Evolutionary conservation across 2,329 filamentous ascomycete species (phyloP).

Genomic region (Scopulariopsis brevicaulis): DNA sequence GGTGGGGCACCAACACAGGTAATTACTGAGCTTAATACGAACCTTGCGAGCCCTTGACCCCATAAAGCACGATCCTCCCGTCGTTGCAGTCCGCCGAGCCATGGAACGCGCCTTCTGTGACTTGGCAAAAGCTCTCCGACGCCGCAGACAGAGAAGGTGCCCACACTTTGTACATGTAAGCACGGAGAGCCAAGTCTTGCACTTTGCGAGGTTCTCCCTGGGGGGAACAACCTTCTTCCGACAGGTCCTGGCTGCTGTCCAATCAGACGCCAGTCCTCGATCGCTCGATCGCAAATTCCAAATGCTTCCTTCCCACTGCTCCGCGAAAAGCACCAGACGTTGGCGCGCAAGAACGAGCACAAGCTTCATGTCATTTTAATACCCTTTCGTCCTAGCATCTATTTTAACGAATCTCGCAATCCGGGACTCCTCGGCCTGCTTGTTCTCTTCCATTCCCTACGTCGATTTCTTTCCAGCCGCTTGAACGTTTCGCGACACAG

Average conservation of each 20-base stretch:
- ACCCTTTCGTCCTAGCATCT: not conserved
- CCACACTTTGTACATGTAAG: too few species aligned
- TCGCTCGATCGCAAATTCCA: not conserved
- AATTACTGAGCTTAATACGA: too few species aligned
- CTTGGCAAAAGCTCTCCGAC: too few species aligned
- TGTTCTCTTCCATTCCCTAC: not conserved
- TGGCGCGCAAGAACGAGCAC: not conserved
- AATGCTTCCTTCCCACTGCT: not conserved
- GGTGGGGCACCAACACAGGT: too few species aligned
- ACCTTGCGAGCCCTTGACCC: too few species aligned
- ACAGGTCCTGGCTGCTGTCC: not conserved
- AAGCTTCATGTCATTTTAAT: not conserved
- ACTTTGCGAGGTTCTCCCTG: not conserved
- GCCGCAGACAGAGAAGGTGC: too few species aligned
- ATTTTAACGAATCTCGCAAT: too few species aligned
- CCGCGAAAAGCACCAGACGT: not conserved
- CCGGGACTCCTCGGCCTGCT: not conserved
- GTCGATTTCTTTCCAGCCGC: not conserved
- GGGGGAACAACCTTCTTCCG: not conserved
- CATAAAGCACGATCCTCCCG: too few species aligned
- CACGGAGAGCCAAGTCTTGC: too few species aligned
- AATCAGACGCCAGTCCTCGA: not conserved
- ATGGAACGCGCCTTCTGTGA: too few species aligned
- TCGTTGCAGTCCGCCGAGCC: too few species aligned
- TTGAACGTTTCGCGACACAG: not conserved